Conservation (phyloP, 805 yeast species). For the Ogataea methylovora region DNA sequence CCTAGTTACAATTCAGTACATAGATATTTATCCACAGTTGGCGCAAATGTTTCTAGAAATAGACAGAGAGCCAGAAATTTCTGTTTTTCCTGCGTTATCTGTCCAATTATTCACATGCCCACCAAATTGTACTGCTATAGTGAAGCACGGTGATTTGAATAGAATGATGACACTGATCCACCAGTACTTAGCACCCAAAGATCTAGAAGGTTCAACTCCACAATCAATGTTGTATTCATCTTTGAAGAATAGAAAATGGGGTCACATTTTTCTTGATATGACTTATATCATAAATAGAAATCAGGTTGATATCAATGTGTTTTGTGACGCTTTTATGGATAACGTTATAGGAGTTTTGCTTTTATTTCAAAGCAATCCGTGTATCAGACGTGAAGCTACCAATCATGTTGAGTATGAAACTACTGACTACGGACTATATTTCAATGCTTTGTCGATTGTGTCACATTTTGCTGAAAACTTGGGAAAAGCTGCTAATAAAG, state of each 20-base stretch:
- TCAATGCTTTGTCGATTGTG: conserved; percentile 61
- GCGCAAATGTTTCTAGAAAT: conserved; percentile 60
- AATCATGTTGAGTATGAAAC: conserved; percentile 89
- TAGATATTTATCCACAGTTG: conserved; percentile 72
- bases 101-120: conserved; percentile 91
- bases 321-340: conserved; percentile 39
- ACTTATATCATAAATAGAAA: conserved; percentile 72
- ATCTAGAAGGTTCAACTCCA: conserved; percentile 4
- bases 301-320: conserved; percentile 40
- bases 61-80: conserved; percentile 86
- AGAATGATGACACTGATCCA: conserved; percentile 56
- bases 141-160: conserved; percentile 56
- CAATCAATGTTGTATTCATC: conserved; percentile 17
- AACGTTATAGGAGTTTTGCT: conserved; percentile 60
- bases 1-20: conserved; percentile 68
- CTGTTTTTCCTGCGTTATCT: conserved; percentile 64
- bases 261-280: conserved; percentile 72
- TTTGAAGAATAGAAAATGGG: conserved; percentile 65
- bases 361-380: conserved; percentile 73
- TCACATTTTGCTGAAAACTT: conserved; percentile 53
- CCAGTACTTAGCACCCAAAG: conserved; percentile 51
- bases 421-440: conserved; percentile 69
- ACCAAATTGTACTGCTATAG: conserved; percentile 57
- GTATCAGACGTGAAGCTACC: conserved; percentile 62
- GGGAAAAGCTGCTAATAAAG: conserved; percentile 34